Evolutionary conservation across 306 rosid species (phyloP).

Genomic region (Dryas alaskensis): DNA sequence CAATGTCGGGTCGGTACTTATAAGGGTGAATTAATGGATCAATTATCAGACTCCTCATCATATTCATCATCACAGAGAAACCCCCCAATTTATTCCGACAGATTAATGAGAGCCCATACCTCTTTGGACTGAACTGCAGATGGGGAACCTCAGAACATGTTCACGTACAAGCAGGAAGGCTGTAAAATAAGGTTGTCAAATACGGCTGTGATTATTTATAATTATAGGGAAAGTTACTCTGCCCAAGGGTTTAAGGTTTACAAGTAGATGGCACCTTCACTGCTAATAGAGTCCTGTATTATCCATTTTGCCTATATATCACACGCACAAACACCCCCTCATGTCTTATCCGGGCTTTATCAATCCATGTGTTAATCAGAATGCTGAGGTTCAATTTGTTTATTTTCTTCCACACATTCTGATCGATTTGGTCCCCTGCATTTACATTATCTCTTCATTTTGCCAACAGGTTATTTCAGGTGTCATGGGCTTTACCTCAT

Average conservation of each 20-base stretch:
- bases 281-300: background rate
- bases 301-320: slow-evolving; percentile 2
- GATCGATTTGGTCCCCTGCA: slow-evolving; percentile 16
- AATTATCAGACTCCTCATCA: too few relatives aligned
- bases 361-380: background rate
- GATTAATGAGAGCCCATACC: too few relatives aligned
- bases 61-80: too few relatives aligned
- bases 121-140: too few relatives aligned
- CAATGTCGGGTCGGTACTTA: slow-evolving; percentile 18
- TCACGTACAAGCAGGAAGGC: too few relatives aligned
- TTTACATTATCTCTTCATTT: slow-evolving; percentile 23
- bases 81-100: too few relatives aligned
- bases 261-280: background rate
- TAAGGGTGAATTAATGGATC: background rate
- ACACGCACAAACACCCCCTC: background rate
- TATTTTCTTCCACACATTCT: slow-evolving; percentile 15
- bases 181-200: too few relatives aligned
- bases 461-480: slow-evolving; percentile 78
- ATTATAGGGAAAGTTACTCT: too few relatives aligned
- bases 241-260: too few relatives aligned
- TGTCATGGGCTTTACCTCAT: slow-evolving; percentile 45
- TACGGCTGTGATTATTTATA: too few relatives aligned
- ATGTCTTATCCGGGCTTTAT: background rate
- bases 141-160: too few relatives aligned
- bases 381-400: slow-evolving; percentile 15